phyloP scores from a whole-genome alignment of 1,139 yeast species.

The Taiozyma sp. region DNA sequence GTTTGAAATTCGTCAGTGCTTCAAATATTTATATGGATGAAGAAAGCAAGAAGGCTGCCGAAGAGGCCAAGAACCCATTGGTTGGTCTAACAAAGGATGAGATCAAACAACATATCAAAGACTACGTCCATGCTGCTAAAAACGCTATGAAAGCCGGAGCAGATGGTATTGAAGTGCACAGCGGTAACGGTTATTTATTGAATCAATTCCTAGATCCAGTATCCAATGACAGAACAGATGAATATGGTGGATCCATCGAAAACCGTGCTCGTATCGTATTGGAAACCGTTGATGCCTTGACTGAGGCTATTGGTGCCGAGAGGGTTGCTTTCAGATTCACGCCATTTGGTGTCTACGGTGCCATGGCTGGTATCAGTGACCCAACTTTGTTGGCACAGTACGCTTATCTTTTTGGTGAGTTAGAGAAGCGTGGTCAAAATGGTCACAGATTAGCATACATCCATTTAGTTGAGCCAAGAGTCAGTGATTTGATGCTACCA shows the following conservation, averaged over 20 bases:
- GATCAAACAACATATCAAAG: constrained; percentile 30
- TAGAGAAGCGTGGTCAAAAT: constrained; percentile 25
- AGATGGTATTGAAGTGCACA: constrained; percentile 36
- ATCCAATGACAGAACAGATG: constrained; percentile 34
- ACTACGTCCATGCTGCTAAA: constrained; percentile 33
- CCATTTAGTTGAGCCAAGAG: constrained; percentile 40
- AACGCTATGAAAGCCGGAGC: constrained; percentile 32
- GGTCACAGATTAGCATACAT: constrained; percentile 40
- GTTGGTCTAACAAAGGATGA: constrained; percentile 33
- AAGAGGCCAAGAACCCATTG: constrained; percentile 27
- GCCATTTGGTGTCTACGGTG: constrained; percentile 29
- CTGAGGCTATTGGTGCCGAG: constrained; percentile 24
- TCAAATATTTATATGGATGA: constrained; percentile 31
- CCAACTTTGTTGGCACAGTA: constrained; percentile 24
- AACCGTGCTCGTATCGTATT: constrained; percentile 29
- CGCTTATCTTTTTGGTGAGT: constrained; percentile 26
- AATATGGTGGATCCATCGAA: constrained; percentile 37
- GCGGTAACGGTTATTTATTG: constrained; percentile 29
- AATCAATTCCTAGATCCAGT: constrained; percentile 33
- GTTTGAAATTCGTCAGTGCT: constrained; percentile 31
- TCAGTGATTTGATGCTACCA: constrained; percentile 17
- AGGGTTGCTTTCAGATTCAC: constrained; percentile 29
- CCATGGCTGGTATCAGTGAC: constrained; percentile 26
- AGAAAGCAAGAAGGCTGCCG: constrained; percentile 28
- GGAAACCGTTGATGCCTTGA: constrained; percentile 28